Evolutionary conservation across 1,284 basidiomycete genomes (phyloP).

Genomic region (Cryptococcus floricola): DNA sequence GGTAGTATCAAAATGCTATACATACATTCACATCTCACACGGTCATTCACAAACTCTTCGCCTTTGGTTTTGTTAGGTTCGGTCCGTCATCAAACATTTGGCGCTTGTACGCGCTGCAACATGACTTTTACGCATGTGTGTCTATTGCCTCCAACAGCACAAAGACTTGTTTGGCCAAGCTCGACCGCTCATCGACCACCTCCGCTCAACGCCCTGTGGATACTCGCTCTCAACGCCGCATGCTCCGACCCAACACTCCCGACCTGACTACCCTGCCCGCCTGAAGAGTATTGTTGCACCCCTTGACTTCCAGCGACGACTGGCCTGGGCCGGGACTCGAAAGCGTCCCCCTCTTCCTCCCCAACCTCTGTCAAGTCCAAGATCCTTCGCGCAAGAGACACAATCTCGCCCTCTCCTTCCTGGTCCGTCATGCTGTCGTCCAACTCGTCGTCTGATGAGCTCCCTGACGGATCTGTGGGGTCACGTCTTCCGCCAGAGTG

Average conservation of each 20-base stretch:
- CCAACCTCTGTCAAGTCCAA: conserved; percentile 76
- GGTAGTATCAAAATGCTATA: neutral
- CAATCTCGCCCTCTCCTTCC: conserved; percentile 62
- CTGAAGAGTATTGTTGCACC: conserved; percentile 8
- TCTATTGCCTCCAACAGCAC: no score
- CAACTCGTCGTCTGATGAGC: conserved; percentile 59
- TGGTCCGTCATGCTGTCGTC: conserved; percentile 60
- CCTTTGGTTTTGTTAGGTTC: no score
- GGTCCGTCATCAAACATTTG: neutral
- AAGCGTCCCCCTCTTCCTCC: conserved; percentile 43
- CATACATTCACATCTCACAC: neutral
- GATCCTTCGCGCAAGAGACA: conserved; percentile 75
- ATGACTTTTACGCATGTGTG: no score
- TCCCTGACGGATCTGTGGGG: conserved; percentile 26
- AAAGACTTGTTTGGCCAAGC: no score
- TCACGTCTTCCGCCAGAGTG: conserved; percentile 62
- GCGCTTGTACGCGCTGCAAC: neutral
- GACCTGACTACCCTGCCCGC: conserved; percentile 10
- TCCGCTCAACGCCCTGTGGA: conserved; percentile 42
- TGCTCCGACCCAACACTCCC: conserved; percentile 34
- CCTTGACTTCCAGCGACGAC: conserved; percentile 3
- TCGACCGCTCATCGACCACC: neutral
- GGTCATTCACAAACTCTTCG: neutral
- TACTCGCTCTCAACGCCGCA: conserved; percentile 43
- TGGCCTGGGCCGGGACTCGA: conserved; percentile 6